Conservation (phyloP, 805 yeast species). For the Geotrichum ghanense region DNA sequence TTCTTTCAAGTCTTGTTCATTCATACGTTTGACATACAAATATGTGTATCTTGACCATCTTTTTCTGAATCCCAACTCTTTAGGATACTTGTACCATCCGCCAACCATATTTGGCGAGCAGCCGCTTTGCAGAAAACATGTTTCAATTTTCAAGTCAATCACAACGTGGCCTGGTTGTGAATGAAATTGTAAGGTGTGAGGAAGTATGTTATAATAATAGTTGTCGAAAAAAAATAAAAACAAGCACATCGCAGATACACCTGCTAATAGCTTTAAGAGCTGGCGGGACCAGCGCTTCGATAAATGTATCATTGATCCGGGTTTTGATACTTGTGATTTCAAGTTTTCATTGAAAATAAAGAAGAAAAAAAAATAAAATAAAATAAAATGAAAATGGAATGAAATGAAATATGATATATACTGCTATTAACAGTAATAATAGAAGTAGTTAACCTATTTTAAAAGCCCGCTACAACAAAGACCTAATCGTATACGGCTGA, state of each 20-base stretch:
- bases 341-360: background rate
- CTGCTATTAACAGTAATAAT: too few species aligned
- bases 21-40: slow-evolving; percentile 27
- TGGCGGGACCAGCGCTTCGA: background rate
- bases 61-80: slow-evolving; percentile 35
- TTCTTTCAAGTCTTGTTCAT: slow-evolving; percentile 9
- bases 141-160: slow-evolving; percentile 1
- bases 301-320: background rate
- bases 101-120: slow-evolving; percentile 13
- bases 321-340: background rate
- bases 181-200: background rate
- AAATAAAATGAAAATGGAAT: too few species aligned
- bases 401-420: too few species aligned
- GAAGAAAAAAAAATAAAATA: background rate
- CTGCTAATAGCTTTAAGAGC: background rate
- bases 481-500: too few species aligned
- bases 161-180: slow-evolving; percentile 22
- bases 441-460: too few species aligned
- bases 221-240: background rate
- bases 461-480: too few species aligned
- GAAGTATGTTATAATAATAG: background rate
- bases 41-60: slow-evolving; percentile 33
- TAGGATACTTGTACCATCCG: slow-evolving; percentile 34
- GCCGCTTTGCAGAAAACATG: slow-evolving; percentile 16
- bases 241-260: background rate